Evolutionary conservation across 495 filamentous ascomycete species (phyloP).

Genomic region (Neurospora cerealis): DNA sequence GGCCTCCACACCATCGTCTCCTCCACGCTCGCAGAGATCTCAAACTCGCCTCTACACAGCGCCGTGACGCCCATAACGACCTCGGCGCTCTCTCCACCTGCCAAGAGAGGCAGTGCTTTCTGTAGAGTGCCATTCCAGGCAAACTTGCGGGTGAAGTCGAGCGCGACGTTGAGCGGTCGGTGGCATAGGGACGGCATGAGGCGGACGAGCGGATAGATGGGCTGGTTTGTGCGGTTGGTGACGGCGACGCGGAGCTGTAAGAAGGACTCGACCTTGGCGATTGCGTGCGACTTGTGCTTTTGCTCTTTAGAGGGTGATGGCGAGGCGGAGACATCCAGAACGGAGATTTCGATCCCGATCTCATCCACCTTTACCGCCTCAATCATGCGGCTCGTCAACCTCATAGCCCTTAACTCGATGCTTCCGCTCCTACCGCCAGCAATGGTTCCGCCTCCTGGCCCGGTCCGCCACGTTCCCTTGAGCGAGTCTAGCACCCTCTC

Average conservation of each 20-base stretch:
- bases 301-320: conserved; percentile 6
- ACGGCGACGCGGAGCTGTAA: conserved; percentile 57
- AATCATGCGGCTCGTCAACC: conserved; percentile 68
- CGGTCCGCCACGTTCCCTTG: conserved; percentile 51
- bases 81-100: conserved; percentile 42
- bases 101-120: conserved; percentile 53
- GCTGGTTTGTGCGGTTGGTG: conserved; percentile 57
- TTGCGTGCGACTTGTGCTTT: conserved; percentile 24
- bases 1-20: conserved; percentile 49
- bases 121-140: conserved; percentile 81
- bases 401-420: conserved; percentile 64
- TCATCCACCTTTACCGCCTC: conserved; percentile 78
- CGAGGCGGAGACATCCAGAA: conserved; percentile 24
- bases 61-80: conserved; percentile 56
- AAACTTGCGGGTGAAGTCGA: conserved; percentile 76
- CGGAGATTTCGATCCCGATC: conserved; percentile 54
- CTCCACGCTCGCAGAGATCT: conserved; percentile 72
- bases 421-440: conserved; percentile 53
- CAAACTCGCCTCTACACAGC: conserved; percentile 72
- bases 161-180: conserved; percentile 59
- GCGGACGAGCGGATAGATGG: conserved; percentile 64
- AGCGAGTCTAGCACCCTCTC: conserved; percentile 69
- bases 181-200: conserved; percentile 68
- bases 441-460: conserved; percentile 11
- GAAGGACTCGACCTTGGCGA: conserved; percentile 60